Base-by-base conservation (phyloP, 1,284 basidiomycete species). In the Cryptococcus neoformans region DNA sequence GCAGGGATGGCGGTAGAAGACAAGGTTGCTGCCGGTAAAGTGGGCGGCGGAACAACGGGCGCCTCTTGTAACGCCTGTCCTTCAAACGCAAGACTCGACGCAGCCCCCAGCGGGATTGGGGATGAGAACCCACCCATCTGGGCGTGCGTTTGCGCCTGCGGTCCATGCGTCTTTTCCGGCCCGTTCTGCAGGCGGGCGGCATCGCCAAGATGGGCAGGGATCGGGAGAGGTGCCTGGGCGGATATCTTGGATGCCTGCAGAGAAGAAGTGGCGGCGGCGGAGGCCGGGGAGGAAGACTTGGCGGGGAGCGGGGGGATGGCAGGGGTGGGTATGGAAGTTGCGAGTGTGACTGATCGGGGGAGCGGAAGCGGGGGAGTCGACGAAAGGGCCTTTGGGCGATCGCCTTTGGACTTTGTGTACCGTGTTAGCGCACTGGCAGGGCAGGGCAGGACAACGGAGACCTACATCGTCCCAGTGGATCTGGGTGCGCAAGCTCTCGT, bases 401-500 rank as follows among this genome's bases (percentile, higher is more conserved):
- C 49, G 41, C 36, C 49, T 16, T n/a, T 17, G 16, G 51, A 28
- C 28, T 52, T 51, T 21, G 2, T 44, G 8, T 17, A 41, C 14
- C 12, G 38, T 21, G 40, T 51, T 4, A 51, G 50, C 46, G 14
- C 17, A 12, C n/a, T 10, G 1, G 6, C 41, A 28, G 46, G 12
- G 28, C 28, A 28, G 28, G 14, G 34, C 46, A 3, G 46, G n/a
- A 28, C 6, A 28, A 34, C 7, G 9, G 10, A 9, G 12, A 17
- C 51, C 5, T 53, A 39, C 45, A n/a, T 36, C 12, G 17, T 51
- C 39, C 59, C 56, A 58, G 46, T 61, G 56, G 6, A 47, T 47
- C 36, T 69, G 69, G n/a, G 62, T 56, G 37, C 67, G 53, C 9
- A 67, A 48, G 14, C 63, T 59, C 14, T 71, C 66, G 47, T 68